Evolutionary conservation across 768 basidiomycete species (phyloP).

Genomic region (Lyophyllum shimeji): DNA sequence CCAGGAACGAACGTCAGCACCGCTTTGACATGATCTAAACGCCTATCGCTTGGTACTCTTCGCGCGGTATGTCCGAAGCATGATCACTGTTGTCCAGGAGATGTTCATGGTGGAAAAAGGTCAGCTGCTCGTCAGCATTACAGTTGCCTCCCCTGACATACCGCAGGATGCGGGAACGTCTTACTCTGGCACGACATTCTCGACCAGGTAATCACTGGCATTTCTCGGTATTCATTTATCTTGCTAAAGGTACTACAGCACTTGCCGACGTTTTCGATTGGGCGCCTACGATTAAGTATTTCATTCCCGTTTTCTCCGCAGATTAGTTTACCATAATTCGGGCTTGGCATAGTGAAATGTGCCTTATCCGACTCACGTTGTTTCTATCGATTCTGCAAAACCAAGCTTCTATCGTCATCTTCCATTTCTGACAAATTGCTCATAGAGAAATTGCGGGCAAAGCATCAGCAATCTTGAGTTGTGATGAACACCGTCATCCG

Average conservation of each 20-base stretch:
- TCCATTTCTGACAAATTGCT: not conserved
- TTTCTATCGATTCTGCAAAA: not conserved
- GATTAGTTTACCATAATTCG: not conserved
- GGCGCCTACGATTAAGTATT: not conserved
- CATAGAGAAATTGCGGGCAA: not conserved
- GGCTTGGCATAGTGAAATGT: not conserved
- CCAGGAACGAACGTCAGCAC: not conserved
- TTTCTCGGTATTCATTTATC: not conserved
- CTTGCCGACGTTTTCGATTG: not conserved
- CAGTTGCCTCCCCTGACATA: not conserved
- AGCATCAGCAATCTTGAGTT: not conserved
- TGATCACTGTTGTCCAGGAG: not conserved
- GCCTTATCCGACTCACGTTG: not conserved
- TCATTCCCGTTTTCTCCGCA: not conserved
- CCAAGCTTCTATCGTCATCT: not conserved
- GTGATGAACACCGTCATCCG: not conserved
- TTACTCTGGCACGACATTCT: not conserved
- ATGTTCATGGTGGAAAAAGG: not conserved
- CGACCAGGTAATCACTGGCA: not conserved
- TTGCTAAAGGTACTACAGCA: not conserved
- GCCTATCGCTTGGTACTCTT: not conserved
- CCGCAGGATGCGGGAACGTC: not conserved
- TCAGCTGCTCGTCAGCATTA: not conserved
- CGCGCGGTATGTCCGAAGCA: not conserved
- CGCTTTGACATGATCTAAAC: constrained; percentile 1